Percentiles rank a stretch among this genome's conserved stretches.
These are phyloP conservation scores for Herpetomonas tarakana DNA, from an alignment of 208 protist genomes.

Conservation along the genomic window DNA sequence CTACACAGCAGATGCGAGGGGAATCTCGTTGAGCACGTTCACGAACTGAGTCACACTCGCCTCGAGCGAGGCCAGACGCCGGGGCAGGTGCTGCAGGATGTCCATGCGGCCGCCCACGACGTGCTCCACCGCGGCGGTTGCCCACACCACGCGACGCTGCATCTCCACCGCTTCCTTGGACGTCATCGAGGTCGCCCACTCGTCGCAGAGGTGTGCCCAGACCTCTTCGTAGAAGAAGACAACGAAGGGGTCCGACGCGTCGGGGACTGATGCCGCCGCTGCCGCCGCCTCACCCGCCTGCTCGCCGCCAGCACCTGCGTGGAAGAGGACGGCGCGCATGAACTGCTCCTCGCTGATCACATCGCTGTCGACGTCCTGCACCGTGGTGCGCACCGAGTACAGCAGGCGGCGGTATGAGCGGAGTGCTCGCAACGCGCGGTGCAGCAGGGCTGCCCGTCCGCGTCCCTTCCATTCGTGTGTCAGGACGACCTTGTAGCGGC, in stretches of 20 bases:
- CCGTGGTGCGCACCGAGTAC: conserved; percentile 14
- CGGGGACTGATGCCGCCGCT: background rate
- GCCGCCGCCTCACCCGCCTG: background rate
- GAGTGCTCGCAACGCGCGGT: conserved; percentile 9
- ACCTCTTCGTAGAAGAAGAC: conserved; percentile 11
- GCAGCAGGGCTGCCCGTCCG: conserved; percentile 14
- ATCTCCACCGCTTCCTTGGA: conserved; percentile 11
- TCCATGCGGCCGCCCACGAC: conserved; percentile 25
- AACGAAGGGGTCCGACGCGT: conserved; percentile 5
- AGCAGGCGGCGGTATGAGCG: conserved; percentile 9
- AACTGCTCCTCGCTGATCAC: conserved; percentile 16
- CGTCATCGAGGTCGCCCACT: conserved; percentile 19
- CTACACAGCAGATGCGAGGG: too few species aligned
- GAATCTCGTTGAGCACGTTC: background rate
- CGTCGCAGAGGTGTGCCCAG: conserved; percentile 19
- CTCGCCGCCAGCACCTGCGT: background rate
- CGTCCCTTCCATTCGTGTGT: conserved; percentile 10
- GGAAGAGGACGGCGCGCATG: conserved; percentile 7
- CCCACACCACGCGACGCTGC: conserved; percentile 23
- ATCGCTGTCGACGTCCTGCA: conserved; percentile 9
- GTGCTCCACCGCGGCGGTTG: conserved; percentile 24
- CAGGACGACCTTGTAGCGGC: conserved; percentile 6
- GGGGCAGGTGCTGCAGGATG: conserved; percentile 24
- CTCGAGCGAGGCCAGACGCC: conserved; percentile 29
- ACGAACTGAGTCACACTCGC: background rate